Base-by-base conservation (phyloP, 2,329 filamentous ascomycete species). In the Colletotrichum tropicale region DNA sequence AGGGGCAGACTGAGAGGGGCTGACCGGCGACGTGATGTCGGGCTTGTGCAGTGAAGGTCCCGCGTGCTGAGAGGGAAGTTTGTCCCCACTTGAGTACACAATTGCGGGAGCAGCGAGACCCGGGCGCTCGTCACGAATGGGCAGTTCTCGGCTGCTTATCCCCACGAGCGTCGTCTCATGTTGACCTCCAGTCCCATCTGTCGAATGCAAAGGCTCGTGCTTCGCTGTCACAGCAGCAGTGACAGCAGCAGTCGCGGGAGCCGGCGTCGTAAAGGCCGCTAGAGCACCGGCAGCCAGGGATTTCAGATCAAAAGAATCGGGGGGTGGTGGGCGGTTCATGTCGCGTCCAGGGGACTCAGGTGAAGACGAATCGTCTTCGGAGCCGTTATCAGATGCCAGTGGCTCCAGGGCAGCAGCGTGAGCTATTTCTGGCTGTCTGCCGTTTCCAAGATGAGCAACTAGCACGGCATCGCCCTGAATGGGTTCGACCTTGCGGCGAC, bases 401-500 rank as follows among this genome's bases (percentile, higher is more conserved):
- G 90, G 87, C 78, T 88, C 82, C 77, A 86, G 85, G 77, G 88
- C 89, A 73, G 91, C 93, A 80, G 85, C 82, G 78, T 85, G 85
- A 74, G 93, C 92, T 80, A 95, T 90, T 66, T 95, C 92, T 66
- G 90, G 92, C 78, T 88, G 87, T 81, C 92, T 91, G 80, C 92
- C 91, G 81, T 88, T 90, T 79, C 87, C 91, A 86, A 96, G 89
- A 82, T 89, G 87, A 73, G 87, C 85, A 77, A 96, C 89, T 83
- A 96, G 88, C 78, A 95, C 92, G 79, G 88, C 91, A 89, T 94
- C 92, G 79, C 90, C 91, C 81, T 90, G 90, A 80, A 86, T 91
- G 56, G 90, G 87, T 78, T 84, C 87, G 77, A 88, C 85, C 89
- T 91, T 91, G 80, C 82, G 86, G 78, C 84, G 85, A 88, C 87